Base-by-base conservation (phyloP, 495 filamentous ascomycete species). In the Neurospora hispaniola region DNA sequence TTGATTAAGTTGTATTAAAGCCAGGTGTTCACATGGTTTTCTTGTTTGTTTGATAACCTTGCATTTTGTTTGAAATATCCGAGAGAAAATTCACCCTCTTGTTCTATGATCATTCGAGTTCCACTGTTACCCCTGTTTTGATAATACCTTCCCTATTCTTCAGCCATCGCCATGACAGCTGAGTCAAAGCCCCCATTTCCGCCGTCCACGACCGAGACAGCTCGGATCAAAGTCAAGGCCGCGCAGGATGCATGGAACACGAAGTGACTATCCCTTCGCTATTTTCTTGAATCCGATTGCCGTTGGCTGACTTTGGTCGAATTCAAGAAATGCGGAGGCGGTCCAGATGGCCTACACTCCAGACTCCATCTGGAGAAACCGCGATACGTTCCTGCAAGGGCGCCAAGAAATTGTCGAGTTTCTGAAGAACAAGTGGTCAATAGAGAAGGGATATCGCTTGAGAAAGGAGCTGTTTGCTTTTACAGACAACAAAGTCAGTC, bases 401-500 rank as follows among this genome's bases (percentile, higher is more conserved):
- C 90, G 88, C 1, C 85, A 88, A 12, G 87, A 81, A 16, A 95
- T 97, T 71, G 82, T 88, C n/a, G 81, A 80, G 3, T 97, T 96
- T 77, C 81, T 98, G 54, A 86, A 85, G 2, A 82, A 88, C 42
- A 97, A 97, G 79, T 97, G 94, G 94, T 80, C 85, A 44, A 85
- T 84, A 20, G 94, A 97, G 80, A 80, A 87, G 39, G 89, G 84
- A 41, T 97, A 97, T 76, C 84, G 88, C 2, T 87, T 97, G 46
- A 88, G 94, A 71, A 97, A 97, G 81, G 94, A 98, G 78, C 85
- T 98, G 9, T 97, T 97, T 82, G 86, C 92, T 12, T 92, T 92
- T 75, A 84, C 83, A 0, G 89, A 87, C 69, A 86, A 93, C 78
- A 87, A 83, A 76, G 83, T 88, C 80, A 66, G 76, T 75, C 39